Evolutionary conservation across 2,329 filamentous ascomycete genomes (phyloP).

Genomic region (Didymella pinodella): DNA sequence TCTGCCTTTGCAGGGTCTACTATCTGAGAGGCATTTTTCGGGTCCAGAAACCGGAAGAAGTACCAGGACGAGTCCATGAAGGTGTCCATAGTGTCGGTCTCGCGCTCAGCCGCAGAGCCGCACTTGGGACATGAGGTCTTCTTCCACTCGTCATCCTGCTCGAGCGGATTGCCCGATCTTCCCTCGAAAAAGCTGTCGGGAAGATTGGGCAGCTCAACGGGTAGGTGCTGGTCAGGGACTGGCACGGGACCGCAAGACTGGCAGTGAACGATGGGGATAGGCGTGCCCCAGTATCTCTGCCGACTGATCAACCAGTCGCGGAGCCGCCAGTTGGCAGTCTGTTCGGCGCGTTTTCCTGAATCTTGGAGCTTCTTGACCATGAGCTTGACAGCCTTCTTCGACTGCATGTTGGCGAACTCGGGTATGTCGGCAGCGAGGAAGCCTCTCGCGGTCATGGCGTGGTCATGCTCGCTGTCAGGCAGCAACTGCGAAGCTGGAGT

Average conservation of each 20-base stretch:
- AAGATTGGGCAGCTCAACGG: conserved; percentile 76
- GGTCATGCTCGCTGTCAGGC: conserved; percentile 52
- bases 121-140: conserved; percentile 80
- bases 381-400: conserved; percentile 66
- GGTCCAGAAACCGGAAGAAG: conserved; percentile 80
- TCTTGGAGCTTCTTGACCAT: conserved; percentile 63
- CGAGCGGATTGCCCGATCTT: conserved; percentile 78
- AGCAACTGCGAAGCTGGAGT: conserved; percentile 23
- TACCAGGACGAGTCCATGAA: conserved; percentile 98
- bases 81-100: conserved; percentile 96
- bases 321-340: conserved; percentile 78
- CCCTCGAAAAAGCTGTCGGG: conserved; percentile 72
- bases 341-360: conserved; percentile 64
- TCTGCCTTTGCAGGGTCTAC: conserved; percentile 69
- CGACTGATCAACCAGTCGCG: conserved; percentile 90
- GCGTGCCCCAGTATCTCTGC: conserved; percentile 92
- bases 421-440: conserved; percentile 72
- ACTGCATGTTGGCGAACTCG: conserved; percentile 69
- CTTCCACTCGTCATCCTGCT: conserved; percentile 74
- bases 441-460: conserved; percentile 71
- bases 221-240: conserved; percentile 78
- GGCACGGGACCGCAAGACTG: conserved; percentile 77
- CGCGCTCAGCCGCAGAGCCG: conserved; percentile 72
- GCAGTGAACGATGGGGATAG: conserved; percentile 89
- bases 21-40: conserved; percentile 67